Percentiles rank a stretch among this genome's conserved stretches.
phyloP scores from a whole-genome alignment of 1,139 yeast species.

The Yamadazyma songkhlaensis region DNA sequence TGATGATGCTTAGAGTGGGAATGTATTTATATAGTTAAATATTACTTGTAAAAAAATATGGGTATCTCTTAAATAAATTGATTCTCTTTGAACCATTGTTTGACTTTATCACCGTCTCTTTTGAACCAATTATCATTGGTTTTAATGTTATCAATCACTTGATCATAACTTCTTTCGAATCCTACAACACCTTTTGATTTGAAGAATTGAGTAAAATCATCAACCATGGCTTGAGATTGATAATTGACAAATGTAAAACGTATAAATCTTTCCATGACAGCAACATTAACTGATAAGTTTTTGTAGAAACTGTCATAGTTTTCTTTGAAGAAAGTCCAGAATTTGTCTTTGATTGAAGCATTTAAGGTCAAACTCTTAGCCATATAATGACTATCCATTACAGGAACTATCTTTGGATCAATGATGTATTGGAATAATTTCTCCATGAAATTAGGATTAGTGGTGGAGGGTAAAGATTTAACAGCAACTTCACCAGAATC shows the following conservation, averaged over 20 bases:
- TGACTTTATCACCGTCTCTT: conserved; percentile 29
- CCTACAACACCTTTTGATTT: conserved; percentile 54
- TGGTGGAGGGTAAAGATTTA: conserved; percentile 56
- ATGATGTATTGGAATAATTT: conserved; percentile 39
- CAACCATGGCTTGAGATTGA: conserved; percentile 38
- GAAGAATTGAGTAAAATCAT: conserved; percentile 52
- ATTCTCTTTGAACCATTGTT: conserved; percentile 20
- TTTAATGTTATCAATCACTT: conserved; percentile 51
- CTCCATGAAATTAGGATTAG: conserved; percentile 32
- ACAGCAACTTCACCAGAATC: conserved; percentile 70
- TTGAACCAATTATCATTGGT: conserved; percentile 48
- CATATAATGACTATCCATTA: conserved; percentile 68
- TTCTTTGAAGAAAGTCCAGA: conserved; percentile 56
- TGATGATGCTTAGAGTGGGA: conserved; percentile 10
- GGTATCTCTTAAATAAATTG: conserved; percentile 2
- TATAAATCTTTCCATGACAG: conserved; percentile 63
- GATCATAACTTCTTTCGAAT: conserved; percentile 57
- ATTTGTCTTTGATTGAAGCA: conserved; percentile 41
- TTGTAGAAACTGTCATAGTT: conserved; percentile 50
- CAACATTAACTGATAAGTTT: conserved; percentile 53
- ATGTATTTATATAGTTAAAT: conserved; percentile 1
- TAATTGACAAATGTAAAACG: conserved; percentile 50
- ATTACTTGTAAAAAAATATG: neutral
- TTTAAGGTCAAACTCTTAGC: conserved; percentile 53
- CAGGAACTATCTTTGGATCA: conserved; percentile 48